A percentile compares a stretch with the other conserved stretches of the same genome.
Conservation (phyloP, 257 asterid species). For the Fraxinus excelsior region DNA sequence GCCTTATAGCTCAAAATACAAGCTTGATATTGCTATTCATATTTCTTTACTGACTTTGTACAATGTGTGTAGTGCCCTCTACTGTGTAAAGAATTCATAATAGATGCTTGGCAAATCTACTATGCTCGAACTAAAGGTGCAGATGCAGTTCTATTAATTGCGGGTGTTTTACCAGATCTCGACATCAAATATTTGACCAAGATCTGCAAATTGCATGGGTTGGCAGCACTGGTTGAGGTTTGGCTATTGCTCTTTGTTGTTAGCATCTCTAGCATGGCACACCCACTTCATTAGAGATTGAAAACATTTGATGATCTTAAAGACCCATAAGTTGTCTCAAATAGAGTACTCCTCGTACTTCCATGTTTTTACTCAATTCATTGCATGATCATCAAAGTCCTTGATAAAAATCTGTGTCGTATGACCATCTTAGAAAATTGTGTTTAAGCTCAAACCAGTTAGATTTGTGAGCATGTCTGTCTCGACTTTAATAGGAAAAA, state of each 20-base stretch:
- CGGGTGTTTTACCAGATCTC: slow-evolving; percentile 80
- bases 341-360: background rate
- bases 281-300: background rate
- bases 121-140: slow-evolving; percentile 89
- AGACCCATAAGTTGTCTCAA: background rate
- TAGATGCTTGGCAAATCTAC: slow-evolving; percentile 90
- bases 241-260: slow-evolving; percentile 20
- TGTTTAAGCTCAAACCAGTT: background rate
- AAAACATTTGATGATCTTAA: background rate
- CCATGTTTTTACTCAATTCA: background rate
- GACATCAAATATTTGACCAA: slow-evolving; percentile 83
- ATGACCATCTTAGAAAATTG: background rate
- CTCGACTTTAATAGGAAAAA: background rate
- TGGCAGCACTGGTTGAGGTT: slow-evolving; percentile 85
- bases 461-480: background rate
- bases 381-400: background rate
- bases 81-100: slow-evolving; percentile 81
- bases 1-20: background rate
- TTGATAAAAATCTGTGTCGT: background rate
- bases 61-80: slow-evolving; percentile 74
- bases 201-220: slow-evolving; percentile 82
- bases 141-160: slow-evolving; percentile 85
- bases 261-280: background rate
- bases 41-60: slow-evolving; percentile 25
- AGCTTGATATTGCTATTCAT: background rate